A percentile compares a stretch with the other conserved stretches of the same genome.
These are phyloP conservation scores for Alternaria dauci DNA, from an alignment of 2,329 filamentous ascomycete genomes.

Conservation along the genomic window DNA sequence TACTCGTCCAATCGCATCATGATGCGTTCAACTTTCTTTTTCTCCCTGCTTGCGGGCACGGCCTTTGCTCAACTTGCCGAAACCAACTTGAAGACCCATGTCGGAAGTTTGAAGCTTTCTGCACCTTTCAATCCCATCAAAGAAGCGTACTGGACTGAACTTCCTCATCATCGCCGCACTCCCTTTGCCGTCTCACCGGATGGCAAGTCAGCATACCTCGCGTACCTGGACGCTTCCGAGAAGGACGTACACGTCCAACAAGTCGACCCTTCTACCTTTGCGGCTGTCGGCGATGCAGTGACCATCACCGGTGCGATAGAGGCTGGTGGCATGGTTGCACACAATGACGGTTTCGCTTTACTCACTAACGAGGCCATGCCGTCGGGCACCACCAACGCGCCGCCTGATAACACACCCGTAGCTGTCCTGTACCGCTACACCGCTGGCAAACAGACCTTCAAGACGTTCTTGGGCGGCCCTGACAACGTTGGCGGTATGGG, in stretches of 20 bases:
- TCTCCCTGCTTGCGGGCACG: constrained; percentile 46
- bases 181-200: constrained; percentile 68
- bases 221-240: constrained; percentile 66
- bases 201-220: constrained; percentile 66
- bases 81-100: constrained; percentile 53
- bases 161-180: constrained; percentile 68
- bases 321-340: constrained; percentile 66
- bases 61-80: constrained; percentile 52
- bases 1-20: constrained; percentile 37
- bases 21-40: constrained; percentile 42
- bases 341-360: constrained; percentile 70
- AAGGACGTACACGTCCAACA: constrained; percentile 66
- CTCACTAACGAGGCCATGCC: constrained; percentile 66
- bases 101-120: constrained; percentile 58
- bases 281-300: constrained; percentile 61
- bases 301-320: constrained; percentile 65
- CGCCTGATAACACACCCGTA: constrained; percentile 60
- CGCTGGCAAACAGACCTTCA: constrained; percentile 64
- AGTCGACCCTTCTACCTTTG: constrained; percentile 64
- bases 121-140: constrained; percentile 65
- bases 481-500: constrained; percentile 59
- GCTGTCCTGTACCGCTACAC: constrained; percentile 68
- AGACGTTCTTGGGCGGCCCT: constrained; percentile 67
- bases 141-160: constrained; percentile 68
- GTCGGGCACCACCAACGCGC: constrained; percentile 60